Conservation (phyloP, 257 asterid species). For the Plantago elongata region DNA sequence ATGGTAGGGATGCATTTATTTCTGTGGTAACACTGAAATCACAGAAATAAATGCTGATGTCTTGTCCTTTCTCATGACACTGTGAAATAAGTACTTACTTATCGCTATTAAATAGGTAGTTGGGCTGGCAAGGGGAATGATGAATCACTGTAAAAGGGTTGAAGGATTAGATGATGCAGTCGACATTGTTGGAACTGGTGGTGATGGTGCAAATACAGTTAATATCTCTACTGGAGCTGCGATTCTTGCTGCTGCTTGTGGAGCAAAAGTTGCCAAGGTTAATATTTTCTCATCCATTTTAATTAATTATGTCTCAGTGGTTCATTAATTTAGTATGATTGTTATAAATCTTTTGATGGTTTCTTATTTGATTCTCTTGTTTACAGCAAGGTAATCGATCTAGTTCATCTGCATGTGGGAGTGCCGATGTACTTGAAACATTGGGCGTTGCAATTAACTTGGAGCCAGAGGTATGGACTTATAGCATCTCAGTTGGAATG, state of each 20-base stretch:
- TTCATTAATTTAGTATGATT: not conserved
- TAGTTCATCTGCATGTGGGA: slow-evolving; percentile 97
- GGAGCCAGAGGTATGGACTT: slow-evolving; percentile 74
- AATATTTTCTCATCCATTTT: not conserved
- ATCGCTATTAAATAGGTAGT: slow-evolving; percentile 50
- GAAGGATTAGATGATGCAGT: slow-evolving; percentile 75
- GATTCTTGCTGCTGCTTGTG: slow-evolving; percentile 95
- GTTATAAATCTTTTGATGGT: not conserved
- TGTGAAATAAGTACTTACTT: slow-evolving; percentile 24
- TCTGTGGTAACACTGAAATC: not conserved
- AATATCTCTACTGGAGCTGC: slow-evolving; percentile 97
- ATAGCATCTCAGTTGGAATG: slow-evolving; percentile 2
- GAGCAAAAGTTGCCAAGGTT: slow-evolving; percentile 95
- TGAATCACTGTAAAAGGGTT: slow-evolving; percentile 62
- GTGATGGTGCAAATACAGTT: slow-evolving; percentile 98
- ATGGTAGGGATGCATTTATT: slow-evolving; percentile 13
- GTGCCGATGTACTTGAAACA: slow-evolving; percentile 93
- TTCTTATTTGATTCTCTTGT: slow-evolving; percentile 15
- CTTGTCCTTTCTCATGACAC: slow-evolving; percentile 9
- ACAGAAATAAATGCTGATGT: not conserved
- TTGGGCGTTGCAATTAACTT: slow-evolving; percentile 73
- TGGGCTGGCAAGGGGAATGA: slow-evolving; percentile 92
- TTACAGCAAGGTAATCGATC: slow-evolving; percentile 92
- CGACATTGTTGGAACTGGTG: slow-evolving; percentile 97
- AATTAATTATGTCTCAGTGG: not conserved